These are phyloP conservation scores for Vigna mungo DNA, from an alignment of 306 rosid species.

Conservation along the genomic window DNA sequence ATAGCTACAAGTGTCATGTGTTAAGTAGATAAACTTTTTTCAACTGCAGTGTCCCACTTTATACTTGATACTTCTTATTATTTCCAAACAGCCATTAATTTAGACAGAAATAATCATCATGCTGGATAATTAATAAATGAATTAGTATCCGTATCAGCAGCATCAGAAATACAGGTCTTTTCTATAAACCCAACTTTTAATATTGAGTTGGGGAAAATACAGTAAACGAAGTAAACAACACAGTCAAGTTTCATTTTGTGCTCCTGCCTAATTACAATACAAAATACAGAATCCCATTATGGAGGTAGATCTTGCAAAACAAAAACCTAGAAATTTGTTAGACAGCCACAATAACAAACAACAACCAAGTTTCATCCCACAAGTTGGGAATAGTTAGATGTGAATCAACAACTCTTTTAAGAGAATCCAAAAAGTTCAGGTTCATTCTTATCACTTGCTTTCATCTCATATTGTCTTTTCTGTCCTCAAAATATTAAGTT, in stretches of 20 bases:
- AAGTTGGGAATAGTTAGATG: neutral
- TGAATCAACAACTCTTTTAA: slow-evolving; percentile 4
- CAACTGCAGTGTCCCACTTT: slow-evolving; percentile 27
- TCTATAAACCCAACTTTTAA: slow-evolving; percentile 36
- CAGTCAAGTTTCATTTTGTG: slow-evolving; percentile 16
- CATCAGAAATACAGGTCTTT: slow-evolving; percentile 35
- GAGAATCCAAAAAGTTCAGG: slow-evolving; percentile 8
- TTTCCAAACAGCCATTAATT: slow-evolving; percentile 27
- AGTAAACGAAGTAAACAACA: slow-evolving; percentile 17
- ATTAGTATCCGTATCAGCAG: slow-evolving; percentile 29
- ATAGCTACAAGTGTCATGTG: slow-evolving; percentile 35
- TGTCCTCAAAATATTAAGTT: slow-evolving; percentile 28
- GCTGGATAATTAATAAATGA: slow-evolving; percentile 29
- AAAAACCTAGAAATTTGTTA: slow-evolving; percentile 19
- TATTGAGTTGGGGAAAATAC: neutral
- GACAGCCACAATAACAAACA: neutral
- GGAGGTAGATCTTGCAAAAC: slow-evolving; percentile 8
- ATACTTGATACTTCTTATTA: slow-evolving; percentile 10
- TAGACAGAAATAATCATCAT: slow-evolving; percentile 11
- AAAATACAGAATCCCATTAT: slow-evolving; percentile 1
- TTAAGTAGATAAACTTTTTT: slow-evolving; percentile 21
- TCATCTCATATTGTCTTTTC: neutral
- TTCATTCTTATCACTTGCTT: slow-evolving; percentile 30
- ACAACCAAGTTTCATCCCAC: neutral
- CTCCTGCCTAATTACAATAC: slow-evolving; percentile 30